Evolutionary conservation across 2,329 filamentous ascomycete species (phyloP).

Genomic region (Chaetomium olivaceum): DNA sequence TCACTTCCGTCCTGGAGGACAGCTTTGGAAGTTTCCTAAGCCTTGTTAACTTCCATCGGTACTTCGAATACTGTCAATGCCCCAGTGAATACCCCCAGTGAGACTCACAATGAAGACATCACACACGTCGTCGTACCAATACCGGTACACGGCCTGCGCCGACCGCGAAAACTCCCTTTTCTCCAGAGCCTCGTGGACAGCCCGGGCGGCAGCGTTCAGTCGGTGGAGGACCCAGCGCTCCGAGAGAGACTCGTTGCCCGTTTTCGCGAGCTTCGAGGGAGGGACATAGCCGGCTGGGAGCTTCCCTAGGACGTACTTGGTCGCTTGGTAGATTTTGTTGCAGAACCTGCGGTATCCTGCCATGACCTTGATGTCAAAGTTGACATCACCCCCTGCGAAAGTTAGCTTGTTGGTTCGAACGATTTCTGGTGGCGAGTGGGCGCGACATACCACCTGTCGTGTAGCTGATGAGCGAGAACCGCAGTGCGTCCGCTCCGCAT

Average conservation of each 20-base stretch:
- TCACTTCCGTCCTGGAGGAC: conserved; percentile 73
- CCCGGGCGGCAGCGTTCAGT: conserved; percentile 68
- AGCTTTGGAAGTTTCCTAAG: conserved; percentile 69
- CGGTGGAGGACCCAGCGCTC: conserved; percentile 68
- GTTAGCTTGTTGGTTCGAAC: background rate
- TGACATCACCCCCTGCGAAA: conserved; percentile 68
- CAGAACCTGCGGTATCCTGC: conserved; percentile 93
- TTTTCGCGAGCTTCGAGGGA: conserved; percentile 43
- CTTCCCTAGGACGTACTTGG: conserved; percentile 86
- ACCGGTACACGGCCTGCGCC: conserved; percentile 60
- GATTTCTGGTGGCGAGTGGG: background rate
- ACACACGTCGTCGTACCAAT: conserved; percentile 57
- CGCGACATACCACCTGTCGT: conserved; percentile 63
- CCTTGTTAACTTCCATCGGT: background rate
- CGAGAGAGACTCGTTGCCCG: conserved; percentile 38
- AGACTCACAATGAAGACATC: background rate
- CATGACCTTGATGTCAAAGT: conserved; percentile 89
- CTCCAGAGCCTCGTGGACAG: conserved; percentile 66
- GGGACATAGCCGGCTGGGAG: conserved; percentile 67
- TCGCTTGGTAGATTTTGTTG: conserved; percentile 60
- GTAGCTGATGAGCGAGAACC: conserved; percentile 86
- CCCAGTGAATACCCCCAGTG: too few species aligned
- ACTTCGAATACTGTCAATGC: background rate
- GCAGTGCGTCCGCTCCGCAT: conserved; percentile 87
- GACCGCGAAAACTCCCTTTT: conserved; percentile 73